A percentile compares a stretch with the other conserved stretches of the same genome.
phyloP scores from a whole-genome alignment of 345 rosid genomes.

The Pistacia integerrima region DNA sequence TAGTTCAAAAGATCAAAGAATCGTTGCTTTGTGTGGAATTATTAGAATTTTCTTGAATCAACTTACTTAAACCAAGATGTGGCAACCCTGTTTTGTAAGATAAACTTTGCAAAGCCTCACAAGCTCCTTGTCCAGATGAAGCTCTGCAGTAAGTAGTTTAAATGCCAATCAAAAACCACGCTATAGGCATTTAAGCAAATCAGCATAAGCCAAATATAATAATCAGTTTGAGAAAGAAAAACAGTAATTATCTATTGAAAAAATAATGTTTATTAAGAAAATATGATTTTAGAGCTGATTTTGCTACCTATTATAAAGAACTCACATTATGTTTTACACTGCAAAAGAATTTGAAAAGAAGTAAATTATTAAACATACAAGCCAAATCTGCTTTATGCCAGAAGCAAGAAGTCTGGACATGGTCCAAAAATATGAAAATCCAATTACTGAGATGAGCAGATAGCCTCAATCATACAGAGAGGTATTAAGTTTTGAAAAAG shows the following conservation, averaged over 20 bases:
- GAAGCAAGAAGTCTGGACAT: neutral
- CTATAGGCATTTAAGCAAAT: slow-evolving; percentile 4
- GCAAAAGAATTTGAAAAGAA: slow-evolving; percentile 2
- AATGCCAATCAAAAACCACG: slow-evolving; percentile 19
- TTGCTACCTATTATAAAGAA: neutral
- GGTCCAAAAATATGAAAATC: neutral
- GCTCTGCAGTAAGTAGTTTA: slow-evolving; percentile 57
- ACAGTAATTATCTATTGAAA: neutral
- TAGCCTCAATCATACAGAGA: neutral
- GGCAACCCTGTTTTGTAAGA: slow-evolving; percentile 72
- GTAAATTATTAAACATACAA: neutral
- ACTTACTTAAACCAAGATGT: slow-evolving; percentile 60
- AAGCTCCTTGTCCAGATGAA: slow-evolving; percentile 84
- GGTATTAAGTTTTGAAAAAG: neutral
- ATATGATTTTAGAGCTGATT: neutral
- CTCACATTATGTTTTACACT: neutral
- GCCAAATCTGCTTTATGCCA: neutral
- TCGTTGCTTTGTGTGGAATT: neutral
- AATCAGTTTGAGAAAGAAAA: neutral
- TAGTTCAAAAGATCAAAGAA: slow-evolving; percentile 6
- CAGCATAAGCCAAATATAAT: neutral
- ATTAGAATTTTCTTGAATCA: slow-evolving; percentile 21
- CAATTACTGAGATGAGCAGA: neutral
- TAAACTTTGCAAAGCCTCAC: slow-evolving; percentile 71
- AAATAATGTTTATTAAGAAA: neutral